Evolutionary conservation across 1,284 basidiomycete genomes (phyloP), one percentile per base, ranked within the genome.

Genomic region (Agaricales sp.): DNA sequence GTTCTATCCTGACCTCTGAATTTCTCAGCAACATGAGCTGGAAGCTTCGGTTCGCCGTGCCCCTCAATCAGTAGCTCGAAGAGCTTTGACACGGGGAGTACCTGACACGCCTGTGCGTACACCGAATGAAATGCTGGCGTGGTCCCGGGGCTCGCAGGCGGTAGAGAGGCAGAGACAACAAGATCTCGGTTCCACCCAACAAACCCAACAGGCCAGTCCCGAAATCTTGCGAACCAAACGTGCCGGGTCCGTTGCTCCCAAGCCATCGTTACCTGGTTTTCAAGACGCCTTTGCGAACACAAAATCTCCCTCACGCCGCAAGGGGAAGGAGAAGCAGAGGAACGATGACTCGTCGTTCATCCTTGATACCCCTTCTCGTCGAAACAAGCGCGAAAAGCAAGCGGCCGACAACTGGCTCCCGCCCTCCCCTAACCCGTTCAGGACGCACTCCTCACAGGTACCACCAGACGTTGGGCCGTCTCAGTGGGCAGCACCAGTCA

Each of bases 11-110:
- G 48, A 44, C 50, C 48, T 46, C 47, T 37, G 43, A 46, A 14
- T 30, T 14, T 18, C n/a, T 22, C 20, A 87, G 81, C 81, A 83
- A 73, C 82, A 85, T 54, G 86, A 88, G 60, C 52, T 81, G 20
- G 83, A 87, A 54, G 73, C 74, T 3, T 68, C 76, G 11, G 57
- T 64, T 23, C 74, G 78, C n/a, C 81, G 71, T 57, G 64, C 69
- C 2, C 64, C 72, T 18, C 58, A 61, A 52, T 68, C 77, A 12
- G 60, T 63, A 14, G 70, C 69, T 14, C 55, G 68, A 21, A 75
- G 66, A 55, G 70, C 63, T 51, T 58, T 60, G 4, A 52, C 52
- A 2, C 66, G 61, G 44, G 71, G 69, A 8, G 41, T 43, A 8
- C 41, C 20, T 8, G 41, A 19, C 11, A 43, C 13, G 8, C 41